Evolutionary conservation across 768 basidiomycete genomes (phyloP).

Genomic region (Baorangia bicolor): DNA sequence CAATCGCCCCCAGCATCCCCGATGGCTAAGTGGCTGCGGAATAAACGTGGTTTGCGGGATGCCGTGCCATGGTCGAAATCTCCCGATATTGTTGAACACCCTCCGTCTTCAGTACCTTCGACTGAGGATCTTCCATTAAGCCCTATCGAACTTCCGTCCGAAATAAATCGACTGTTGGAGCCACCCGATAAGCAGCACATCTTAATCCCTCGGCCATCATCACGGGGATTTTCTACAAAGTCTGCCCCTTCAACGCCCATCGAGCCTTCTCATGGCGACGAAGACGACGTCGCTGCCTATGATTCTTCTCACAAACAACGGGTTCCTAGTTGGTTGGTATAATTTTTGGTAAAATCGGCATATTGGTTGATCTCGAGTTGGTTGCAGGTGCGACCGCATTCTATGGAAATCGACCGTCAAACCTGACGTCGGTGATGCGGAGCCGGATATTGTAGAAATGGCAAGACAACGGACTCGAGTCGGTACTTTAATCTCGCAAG

Average conservation of each 20-base stretch:
- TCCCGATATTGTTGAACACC: constrained; percentile 26
- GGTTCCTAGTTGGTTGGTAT: constrained; percentile 76
- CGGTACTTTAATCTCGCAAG: constrained; percentile 52
- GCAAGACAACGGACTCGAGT: constrained; percentile 45
- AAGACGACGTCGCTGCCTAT: constrained; percentile 64
- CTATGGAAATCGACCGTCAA: constrained; percentile 74
- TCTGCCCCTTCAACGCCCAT: constrained; percentile 31
- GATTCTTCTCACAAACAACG: constrained; percentile 80
- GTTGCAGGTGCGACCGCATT: constrained; percentile 76
- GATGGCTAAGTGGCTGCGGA: constrained; percentile 31
- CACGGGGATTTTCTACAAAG: constrained; percentile 30
- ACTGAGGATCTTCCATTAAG: constrained; percentile 25
- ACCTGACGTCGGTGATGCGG: constrained; percentile 43
- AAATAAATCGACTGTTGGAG: constrained; percentile 15
- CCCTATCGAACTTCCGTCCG: constrained; percentile 16
- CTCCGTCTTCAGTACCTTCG: constrained; percentile 25
- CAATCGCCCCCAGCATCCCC: constrained; percentile 30
- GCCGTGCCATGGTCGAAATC: constrained; percentile 14
- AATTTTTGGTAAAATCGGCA: background rate
- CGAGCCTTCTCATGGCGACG: constrained; percentile 37
- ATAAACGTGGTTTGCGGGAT: constrained; percentile 22
- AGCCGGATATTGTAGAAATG: constrained; percentile 33
- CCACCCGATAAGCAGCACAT: constrained; percentile 21
- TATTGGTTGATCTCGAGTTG: constrained; percentile 3
- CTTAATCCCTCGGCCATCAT: constrained; percentile 25